phyloP scores from a whole-genome alignment of 495 filamentous ascomycete genomes.

The Xylaria scruposa region DNA sequence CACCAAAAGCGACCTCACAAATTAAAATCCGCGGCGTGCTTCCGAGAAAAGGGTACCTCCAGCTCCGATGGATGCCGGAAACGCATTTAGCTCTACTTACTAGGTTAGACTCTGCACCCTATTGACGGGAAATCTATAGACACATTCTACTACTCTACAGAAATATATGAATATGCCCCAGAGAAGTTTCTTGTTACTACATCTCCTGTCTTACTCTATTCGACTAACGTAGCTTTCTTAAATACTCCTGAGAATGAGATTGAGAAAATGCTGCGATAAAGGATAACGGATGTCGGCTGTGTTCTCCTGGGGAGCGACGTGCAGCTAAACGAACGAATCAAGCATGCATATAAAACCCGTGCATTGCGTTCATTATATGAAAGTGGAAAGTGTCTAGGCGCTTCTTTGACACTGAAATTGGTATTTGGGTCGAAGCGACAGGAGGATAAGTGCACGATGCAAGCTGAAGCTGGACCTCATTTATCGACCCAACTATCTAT shows the following conservation, averaged over 20 bases:
- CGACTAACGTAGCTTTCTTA: not conserved
- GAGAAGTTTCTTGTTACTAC: not conserved
- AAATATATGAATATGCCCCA: not conserved
- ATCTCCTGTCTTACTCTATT: not conserved
- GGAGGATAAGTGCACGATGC: not conserved
- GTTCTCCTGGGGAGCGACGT: not conserved
- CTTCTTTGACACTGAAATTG: not conserved
- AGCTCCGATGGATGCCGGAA: not conserved
- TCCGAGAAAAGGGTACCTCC: not conserved
- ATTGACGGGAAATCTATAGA: conserved; percentile 1
- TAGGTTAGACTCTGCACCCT: not conserved
- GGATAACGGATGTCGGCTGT: not conserved
- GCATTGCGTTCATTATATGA: not conserved
- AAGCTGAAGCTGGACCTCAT: not conserved
- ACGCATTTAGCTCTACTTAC: not conserved
- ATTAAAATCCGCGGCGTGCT: not conserved
- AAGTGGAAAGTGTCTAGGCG: not conserved
- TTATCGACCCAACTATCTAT: not conserved
- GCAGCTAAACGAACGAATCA: not conserved
- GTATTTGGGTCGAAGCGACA: not conserved
- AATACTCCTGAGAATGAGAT: not conserved
- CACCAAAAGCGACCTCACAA: not conserved
- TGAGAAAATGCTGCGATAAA: not conserved
- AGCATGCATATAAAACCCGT: not conserved
- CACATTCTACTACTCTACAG: not conserved